These are phyloP conservation scores for Coemansia sp. DNA, from an alignment of 192 early-diverging fungal genomes.

Conservation along the genomic window DNA sequence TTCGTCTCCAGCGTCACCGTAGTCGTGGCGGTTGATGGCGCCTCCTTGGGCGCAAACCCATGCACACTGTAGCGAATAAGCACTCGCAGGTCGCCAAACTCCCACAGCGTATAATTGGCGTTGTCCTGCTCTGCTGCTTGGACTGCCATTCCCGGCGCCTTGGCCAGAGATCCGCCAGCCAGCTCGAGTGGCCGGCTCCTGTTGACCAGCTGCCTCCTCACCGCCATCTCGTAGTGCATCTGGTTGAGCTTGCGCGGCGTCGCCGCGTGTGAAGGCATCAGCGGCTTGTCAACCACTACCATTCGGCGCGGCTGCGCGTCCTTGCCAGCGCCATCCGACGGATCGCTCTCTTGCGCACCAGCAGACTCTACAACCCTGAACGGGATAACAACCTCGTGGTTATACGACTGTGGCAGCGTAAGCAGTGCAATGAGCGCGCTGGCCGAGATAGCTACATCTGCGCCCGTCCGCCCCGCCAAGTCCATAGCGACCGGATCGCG, in stretches of 20 bases:
- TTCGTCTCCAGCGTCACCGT: conserved; percentile 44
- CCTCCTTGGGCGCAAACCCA: conserved; percentile 18
- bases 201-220: conserved; percentile 16
- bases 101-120: conserved; percentile 53
- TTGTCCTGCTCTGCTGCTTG: conserved; percentile 10
- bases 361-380: conserved; percentile 18
- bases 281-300: conserved; percentile 35
- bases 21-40: neutral
- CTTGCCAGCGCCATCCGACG: neutral
- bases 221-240: conserved; percentile 24
- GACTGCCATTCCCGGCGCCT: neutral
- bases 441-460: conserved; percentile 40
- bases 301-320: conserved; percentile 6
- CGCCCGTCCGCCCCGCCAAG: conserved; percentile 21
- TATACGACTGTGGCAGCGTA: conserved; percentile 37
- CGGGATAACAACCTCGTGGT: conserved; percentile 37
- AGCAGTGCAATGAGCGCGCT: conserved; percentile 38
- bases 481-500: conserved; percentile 18
- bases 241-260: conserved; percentile 39
- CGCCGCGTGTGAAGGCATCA: conserved; percentile 21
- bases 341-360: neutral
- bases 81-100: conserved; percentile 39
- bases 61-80: conserved; percentile 46
- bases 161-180: conserved; percentile 17
- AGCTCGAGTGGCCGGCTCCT: conserved; percentile 14